phyloP scores from a whole-genome alignment of 306 rosid genomes.

The Bauhinia variegata region DNA sequence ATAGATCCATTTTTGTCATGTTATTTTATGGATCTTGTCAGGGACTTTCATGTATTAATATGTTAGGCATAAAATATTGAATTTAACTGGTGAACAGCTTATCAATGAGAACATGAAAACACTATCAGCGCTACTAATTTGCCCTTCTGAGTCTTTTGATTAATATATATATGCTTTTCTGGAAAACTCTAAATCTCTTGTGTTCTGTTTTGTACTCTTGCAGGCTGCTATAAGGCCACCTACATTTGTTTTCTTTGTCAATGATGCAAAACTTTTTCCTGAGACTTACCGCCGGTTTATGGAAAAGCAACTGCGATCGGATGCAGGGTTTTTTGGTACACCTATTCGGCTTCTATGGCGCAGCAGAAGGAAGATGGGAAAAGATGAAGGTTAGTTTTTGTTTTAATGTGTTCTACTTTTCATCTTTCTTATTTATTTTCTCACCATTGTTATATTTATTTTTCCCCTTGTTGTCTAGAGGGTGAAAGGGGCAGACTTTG shows the following conservation, averaged over 20 bases:
- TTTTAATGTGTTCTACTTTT: slow-evolving; percentile 18
- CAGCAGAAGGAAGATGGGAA: slow-evolving; percentile 75
- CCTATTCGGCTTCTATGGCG: slow-evolving; percentile 93
- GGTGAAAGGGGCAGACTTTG: no score
- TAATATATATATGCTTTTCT: not conserved
- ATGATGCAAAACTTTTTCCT: slow-evolving; percentile 90
- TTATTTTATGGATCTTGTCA: slow-evolving; percentile 19
- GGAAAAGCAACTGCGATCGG: slow-evolving; percentile 82
- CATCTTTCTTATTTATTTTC: no score
- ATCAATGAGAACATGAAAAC: not conserved
- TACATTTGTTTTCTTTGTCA: slow-evolving; percentile 91
- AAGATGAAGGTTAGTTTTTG: slow-evolving; percentile 61
- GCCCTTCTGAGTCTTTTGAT: slow-evolving; percentile 6
- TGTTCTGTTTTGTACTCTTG: slow-evolving; percentile 27
- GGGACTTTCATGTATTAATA: not conserved
- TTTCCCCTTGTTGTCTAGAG: no score
- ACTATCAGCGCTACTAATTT: slow-evolving; percentile 17
- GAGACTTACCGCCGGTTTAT: slow-evolving; percentile 84
- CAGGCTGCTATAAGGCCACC: slow-evolving; percentile 99
- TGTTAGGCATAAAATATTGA: not conserved
- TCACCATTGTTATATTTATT: no score
- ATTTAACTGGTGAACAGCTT: not conserved
- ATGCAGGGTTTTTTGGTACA: slow-evolving; percentile 93
- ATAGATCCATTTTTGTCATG: slow-evolving; percentile 18
- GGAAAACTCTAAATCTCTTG: no score